A percentile compares a stretch with the other conserved stretches of the same genome.
Conservation (phyloP, 257 asterid genomes). For the Capsicum pubescens region DNA sequence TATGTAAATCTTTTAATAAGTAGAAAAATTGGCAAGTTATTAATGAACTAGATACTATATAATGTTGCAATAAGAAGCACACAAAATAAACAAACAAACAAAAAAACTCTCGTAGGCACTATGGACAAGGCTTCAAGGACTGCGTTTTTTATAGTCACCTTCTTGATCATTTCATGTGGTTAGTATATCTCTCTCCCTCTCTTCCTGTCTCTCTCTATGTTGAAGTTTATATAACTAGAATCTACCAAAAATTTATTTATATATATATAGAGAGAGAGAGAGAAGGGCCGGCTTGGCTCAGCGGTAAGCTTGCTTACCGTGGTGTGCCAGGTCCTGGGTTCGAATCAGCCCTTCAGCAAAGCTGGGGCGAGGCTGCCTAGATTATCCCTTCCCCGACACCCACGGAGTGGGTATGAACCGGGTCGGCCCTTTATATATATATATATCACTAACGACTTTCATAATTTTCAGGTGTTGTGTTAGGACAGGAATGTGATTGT, state of each 20-base stretch:
- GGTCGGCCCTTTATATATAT: too few species aligned
- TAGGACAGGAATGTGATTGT: background rate
- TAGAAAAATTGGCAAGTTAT: background rate
- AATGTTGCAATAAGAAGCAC: background rate
- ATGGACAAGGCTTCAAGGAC: background rate
- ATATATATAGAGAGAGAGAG: too few species aligned
- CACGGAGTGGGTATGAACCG: too few species aligned
- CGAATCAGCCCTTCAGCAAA: too few species aligned
- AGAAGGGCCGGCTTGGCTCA: too few species aligned
- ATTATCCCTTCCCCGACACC: too few species aligned
- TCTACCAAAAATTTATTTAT: background rate
- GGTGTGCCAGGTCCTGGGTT: too few species aligned
- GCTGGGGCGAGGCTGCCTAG: too few species aligned
- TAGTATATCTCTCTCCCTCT: background rate
- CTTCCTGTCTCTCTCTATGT: background rate
- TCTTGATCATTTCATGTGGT: conserved; percentile 8
- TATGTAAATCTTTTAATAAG: background rate
- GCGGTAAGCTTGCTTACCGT: too few species aligned
- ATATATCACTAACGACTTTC: background rate
- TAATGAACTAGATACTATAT: background rate
- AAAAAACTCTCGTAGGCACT: background rate
- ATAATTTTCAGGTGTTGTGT: background rate
- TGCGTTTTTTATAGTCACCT: background rate
- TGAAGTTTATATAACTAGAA: background rate
- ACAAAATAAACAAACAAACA: background rate